Evolutionary conservation across 345 rosid species (phyloP).

Genomic region (Citrus mangshanensis): DNA sequence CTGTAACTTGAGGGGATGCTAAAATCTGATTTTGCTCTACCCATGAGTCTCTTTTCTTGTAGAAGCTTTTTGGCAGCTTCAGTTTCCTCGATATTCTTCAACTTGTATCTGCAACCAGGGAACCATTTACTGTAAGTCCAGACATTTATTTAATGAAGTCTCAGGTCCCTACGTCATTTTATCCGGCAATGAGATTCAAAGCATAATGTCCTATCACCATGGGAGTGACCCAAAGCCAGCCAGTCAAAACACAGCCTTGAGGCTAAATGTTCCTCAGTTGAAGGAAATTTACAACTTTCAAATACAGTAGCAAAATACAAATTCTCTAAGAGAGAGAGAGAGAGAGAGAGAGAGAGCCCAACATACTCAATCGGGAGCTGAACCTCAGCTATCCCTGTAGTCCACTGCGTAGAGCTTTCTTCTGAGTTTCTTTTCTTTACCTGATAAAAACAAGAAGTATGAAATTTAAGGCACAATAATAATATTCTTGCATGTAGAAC

Average conservation of each 20-base stretch:
- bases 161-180: neutral
- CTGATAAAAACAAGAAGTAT: constrained; percentile 30
- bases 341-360: neutral
- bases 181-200: neutral
- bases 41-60: constrained; percentile 86
- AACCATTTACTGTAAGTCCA: constrained; percentile 2
- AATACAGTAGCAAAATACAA: neutral
- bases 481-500: neutral
- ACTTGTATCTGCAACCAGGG: constrained; percentile 61
- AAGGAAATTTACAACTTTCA: neutral
- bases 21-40: constrained; percentile 63
- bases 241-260: neutral
- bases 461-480: neutral
- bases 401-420: constrained; percentile 99
- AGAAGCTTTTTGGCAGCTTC: constrained; percentile 99
- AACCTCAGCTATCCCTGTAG: constrained; percentile 96
- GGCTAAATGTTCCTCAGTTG: neutral
- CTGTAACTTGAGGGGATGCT: constrained; percentile 92
- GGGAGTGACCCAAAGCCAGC: constrained; percentile 4
- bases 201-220: neutral
- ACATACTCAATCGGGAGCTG: constrained; percentile 93
- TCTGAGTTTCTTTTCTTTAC: constrained; percentile 85
- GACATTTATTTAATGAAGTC: neutral
- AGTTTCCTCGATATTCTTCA: constrained; percentile 93
- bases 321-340: too few species aligned